Base-by-base conservation (phyloP, 352 stramenopile genomes). In the Pythium chondricola region DNA sequence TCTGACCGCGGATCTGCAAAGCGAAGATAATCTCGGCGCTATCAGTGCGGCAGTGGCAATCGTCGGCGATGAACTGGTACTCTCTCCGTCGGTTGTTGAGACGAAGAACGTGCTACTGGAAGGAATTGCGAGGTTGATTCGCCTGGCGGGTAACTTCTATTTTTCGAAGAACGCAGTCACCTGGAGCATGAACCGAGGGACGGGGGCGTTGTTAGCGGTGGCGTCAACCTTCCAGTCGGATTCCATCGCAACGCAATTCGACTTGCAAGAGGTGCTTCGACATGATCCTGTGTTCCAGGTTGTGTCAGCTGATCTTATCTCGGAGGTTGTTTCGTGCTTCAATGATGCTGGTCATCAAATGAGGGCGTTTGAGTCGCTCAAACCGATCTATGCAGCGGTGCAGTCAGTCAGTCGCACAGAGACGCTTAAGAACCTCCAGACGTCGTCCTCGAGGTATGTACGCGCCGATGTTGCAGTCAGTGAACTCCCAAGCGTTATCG, bases 91-190 rank as follows among this genome's bases (percentile, higher is more conserved):
- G 1, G 48, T 69, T 2, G 9, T 59, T 4, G 74, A 87, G 21
- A 71, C 70, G 6, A 79, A 83, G 18, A 52, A 71, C 22, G 58
- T 80, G 11, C 52, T 85, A 30, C 58, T 83, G 9, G 72, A 85
- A 37, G 58, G 65, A 1, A 50, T 87, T 16, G 68, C 74, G 6
- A 41, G 61, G 21, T 48, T 88, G 7, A 71, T 84, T 52, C 71
- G 72, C 1, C 67, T 86, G 7, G 63, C 71, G 2, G 69, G 61
- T 29, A 84, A 75, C 29, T 85, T 86, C 26, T 70, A 81, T 44
- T 83, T 82, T 29, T 71, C 72, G 3, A 81, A 82, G 43, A 83
- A 85, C 25, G 71, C 71, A 3, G 63, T 74, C 26, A 48, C 56
- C 3, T 86, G 68, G 68, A 84, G 68, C 38, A 73, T 54, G 37